Evolutionary conservation across 768 basidiomycete genomes (phyloP).

Genomic region (Pleurotus pulmonarius): DNA sequence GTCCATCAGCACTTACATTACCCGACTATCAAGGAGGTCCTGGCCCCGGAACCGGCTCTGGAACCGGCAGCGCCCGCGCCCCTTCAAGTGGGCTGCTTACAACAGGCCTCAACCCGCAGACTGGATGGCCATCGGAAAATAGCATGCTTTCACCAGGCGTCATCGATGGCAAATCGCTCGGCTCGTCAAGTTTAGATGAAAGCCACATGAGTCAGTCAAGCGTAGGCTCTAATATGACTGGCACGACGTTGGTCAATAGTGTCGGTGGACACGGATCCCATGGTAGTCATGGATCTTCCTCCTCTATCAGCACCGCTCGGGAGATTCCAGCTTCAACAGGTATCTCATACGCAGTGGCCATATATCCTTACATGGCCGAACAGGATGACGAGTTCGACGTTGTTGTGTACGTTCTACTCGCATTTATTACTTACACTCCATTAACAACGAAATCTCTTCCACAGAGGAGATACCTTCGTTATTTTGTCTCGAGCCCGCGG

Average conservation of each 20-base stretch:
- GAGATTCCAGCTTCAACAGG: constrained; percentile 47
- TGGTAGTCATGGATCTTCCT: not conserved
- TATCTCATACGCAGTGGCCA: constrained; percentile 93
- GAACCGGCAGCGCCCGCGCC: not conserved
- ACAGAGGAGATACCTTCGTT: constrained; percentile 88
- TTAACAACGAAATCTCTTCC: constrained; percentile 7
- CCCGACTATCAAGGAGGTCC: constrained; percentile 49
- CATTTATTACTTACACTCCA: not conserved
- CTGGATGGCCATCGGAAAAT: constrained; percentile 66
- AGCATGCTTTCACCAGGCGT: constrained; percentile 55
- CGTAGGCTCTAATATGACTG: constrained; percentile 11
- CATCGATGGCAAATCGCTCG: constrained; percentile 28
- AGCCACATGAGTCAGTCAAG: constrained; percentile 21
- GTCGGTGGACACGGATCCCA: constrained; percentile 4
- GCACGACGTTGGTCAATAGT: not conserved
- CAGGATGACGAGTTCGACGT: constrained; percentile 99
- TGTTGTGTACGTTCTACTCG: constrained; percentile 65
- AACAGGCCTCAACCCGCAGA: constrained; percentile 61
- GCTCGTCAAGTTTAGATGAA: constrained; percentile 31
- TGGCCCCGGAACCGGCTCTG: constrained; percentile 29
- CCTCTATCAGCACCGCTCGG: constrained; percentile 18
- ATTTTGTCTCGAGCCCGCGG: constrained; percentile 93
- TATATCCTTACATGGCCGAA: constrained; percentile 98
- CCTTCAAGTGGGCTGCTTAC: constrained; percentile 22
- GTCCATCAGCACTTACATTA: constrained; percentile 71